phyloP scores from a whole-genome alignment of 768 basidiomycete species.

The Rhodotorula paludigena region DNA sequence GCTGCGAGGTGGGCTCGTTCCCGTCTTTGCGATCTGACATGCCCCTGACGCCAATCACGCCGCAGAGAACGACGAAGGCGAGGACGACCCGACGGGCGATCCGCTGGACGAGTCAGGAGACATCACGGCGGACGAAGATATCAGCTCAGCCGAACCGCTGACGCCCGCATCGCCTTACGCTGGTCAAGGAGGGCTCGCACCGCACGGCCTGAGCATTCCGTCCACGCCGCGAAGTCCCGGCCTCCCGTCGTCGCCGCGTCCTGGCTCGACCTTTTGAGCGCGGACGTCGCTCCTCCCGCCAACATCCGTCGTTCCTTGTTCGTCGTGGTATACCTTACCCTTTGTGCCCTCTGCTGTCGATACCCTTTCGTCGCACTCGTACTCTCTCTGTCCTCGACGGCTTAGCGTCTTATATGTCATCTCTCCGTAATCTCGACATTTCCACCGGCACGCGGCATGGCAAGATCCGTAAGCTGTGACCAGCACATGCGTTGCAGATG shows the following conservation, averaged over 20 bases:
- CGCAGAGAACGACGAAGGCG: constrained; percentile 1
- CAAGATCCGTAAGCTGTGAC: too few species aligned
- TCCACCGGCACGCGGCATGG: too few species aligned
- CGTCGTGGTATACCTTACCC: too few species aligned
- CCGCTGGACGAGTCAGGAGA: not conserved
- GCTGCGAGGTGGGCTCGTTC: constrained; percentile 9
- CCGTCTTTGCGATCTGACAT: not conserved
- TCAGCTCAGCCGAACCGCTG: not conserved
- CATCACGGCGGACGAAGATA: not conserved
- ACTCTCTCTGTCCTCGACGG: too few species aligned
- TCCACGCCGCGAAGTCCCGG: constrained; percentile 15
- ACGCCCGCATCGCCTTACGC: not conserved
- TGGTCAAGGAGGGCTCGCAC: not conserved
- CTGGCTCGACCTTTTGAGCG: constrained; percentile 13
- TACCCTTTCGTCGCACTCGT: too few species aligned
- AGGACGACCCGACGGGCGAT: not conserved
- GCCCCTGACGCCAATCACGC: too few species aligned
- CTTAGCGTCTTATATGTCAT: too few species aligned
- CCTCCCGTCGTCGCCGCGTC: constrained; percentile 5
- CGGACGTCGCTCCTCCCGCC: too few species aligned
- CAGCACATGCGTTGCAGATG: too few species aligned
- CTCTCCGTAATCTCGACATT: too few species aligned
- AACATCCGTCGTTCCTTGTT: too few species aligned
- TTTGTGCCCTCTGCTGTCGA: too few species aligned
- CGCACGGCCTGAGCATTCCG: not conserved